These are phyloP conservation scores for Rutstroemia sp. DNA, from an alignment of 2,329 filamentous ascomycete species.

Conservation along the genomic window DNA sequence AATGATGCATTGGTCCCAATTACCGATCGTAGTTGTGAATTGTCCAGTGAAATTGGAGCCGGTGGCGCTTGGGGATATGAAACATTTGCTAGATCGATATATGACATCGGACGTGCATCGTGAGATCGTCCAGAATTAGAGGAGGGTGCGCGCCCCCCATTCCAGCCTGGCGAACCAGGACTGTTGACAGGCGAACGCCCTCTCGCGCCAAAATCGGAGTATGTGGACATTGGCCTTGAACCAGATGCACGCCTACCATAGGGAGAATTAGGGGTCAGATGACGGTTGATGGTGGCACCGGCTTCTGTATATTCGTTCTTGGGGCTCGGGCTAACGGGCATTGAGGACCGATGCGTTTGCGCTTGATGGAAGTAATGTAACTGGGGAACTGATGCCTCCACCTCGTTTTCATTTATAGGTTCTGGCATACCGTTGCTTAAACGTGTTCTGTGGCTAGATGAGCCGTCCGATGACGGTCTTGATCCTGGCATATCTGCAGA, in stretches of 20 bases:
- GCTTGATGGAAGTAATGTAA: constrained; percentile 53
- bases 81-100: constrained; percentile 47
- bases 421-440: constrained; percentile 11
- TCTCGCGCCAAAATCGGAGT: constrained; percentile 62
- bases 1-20: constrained; percentile 88
- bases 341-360: constrained; percentile 29
- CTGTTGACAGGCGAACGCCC: constrained; percentile 48
- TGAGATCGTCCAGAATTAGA: constrained; percentile 25
- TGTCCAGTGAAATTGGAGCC: constrained; percentile 52
- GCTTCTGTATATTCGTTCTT: constrained; percentile 35
- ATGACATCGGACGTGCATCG: constrained; percentile 28
- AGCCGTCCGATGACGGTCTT: constrained; percentile 16
- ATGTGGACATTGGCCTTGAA: constrained; percentile 66
- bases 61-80: constrained; percentile 32
- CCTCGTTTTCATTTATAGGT: constrained; percentile 20
- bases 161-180: constrained; percentile 24
- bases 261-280: constrained; percentile 52
- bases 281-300: constrained; percentile 47
- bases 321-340: constrained; percentile 13
- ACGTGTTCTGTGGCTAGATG: constrained; percentile 5
- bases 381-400: constrained; percentile 38
- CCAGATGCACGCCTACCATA: constrained; percentile 37
- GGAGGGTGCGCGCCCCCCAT: constrained; percentile 23
- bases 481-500: neutral
- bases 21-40: constrained; percentile 67